Percentiles rank a stretch among this genome's conserved stretches.
phyloP scores from a whole-genome alignment of 83 land plant species.

The Thuja plicata region DNA sequence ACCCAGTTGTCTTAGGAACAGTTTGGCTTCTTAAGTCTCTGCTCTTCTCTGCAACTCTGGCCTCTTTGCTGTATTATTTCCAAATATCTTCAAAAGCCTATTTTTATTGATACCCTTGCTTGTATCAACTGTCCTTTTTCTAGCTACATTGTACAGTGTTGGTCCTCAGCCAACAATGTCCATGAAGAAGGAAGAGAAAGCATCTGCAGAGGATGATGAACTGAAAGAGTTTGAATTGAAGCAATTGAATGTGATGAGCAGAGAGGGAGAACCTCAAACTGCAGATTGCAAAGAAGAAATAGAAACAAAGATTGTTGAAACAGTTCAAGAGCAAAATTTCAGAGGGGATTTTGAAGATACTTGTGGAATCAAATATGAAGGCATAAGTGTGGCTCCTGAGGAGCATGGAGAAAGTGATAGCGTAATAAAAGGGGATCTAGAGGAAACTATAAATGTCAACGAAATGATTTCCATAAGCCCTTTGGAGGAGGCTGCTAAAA shows the following conservation, averaged over 20 bases:
- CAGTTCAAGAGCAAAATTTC: neutral
- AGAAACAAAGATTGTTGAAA: neutral
- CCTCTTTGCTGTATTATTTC: neutral
- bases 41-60: no score
- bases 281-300: neutral
- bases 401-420: no score
- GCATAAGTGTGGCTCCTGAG: no score
- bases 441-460: no score
- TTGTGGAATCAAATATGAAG: neutral
- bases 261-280: neutral
- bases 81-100: conserved; percentile 3
- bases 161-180: neutral
- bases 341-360: neutral
- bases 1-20: no score
- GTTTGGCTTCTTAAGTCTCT: no score
- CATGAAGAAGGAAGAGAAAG: neutral
- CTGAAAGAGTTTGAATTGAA: no score
- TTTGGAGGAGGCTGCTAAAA: neutral
- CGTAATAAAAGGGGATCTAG: no score
- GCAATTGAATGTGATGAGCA: no score
- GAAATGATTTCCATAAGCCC: neutral
- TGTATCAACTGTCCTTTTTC: conserved; percentile 8
- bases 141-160: neutral
- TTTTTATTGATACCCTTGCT: neutral
- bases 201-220: no score